These are phyloP conservation scores for Magnaporthiopsis poae DNA, from an alignment of 2,329 filamentous ascomycete genomes.

Conservation along the genomic window DNA sequence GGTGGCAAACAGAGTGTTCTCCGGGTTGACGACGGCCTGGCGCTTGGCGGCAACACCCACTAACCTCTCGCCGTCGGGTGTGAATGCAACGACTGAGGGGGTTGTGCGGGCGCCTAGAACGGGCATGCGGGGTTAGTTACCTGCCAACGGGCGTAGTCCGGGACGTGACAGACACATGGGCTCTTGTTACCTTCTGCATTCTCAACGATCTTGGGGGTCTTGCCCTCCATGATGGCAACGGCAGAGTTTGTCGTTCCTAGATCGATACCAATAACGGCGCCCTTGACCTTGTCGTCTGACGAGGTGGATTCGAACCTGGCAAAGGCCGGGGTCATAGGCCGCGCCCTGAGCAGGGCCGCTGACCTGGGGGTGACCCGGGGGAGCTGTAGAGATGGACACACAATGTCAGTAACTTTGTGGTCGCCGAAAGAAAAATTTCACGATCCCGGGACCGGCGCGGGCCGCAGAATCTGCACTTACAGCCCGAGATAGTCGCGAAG, in stretches of 20 bases:
- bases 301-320: conserved; percentile 64
- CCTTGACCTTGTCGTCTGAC: conserved; percentile 73
- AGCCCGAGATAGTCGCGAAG: conserved; percentile 63
- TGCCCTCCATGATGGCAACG: conserved; percentile 95
- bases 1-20: conserved; percentile 96
- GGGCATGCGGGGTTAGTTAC: conserved; percentile 11
- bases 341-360: conserved; percentile 51
- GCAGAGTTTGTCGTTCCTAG: conserved; percentile 95
- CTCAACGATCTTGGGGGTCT: conserved; percentile 89
- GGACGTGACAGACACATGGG: neutral
- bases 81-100: conserved; percentile 89
- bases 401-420: conserved; percentile 15
- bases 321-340: conserved; percentile 63
- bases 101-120: conserved; percentile 70
- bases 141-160: neutral
- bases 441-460: conserved; percentile 6
- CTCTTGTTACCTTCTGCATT: conserved; percentile 72
- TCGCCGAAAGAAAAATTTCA: conserved; percentile 11
- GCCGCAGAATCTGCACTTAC: conserved; percentile 54
- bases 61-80: conserved; percentile 87
- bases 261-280: conserved; percentile 95
- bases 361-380: conserved; percentile 66
- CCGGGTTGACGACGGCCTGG: conserved; percentile 94
- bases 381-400: conserved; percentile 42
- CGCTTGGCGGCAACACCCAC: conserved; percentile 97